A percentile compares a stretch with the other conserved stretches of the same genome.
These are phyloP conservation scores for Penicillium sp. DNA, from an alignment of 2,329 filamentous ascomycete genomes.

Conservation along the genomic window DNA sequence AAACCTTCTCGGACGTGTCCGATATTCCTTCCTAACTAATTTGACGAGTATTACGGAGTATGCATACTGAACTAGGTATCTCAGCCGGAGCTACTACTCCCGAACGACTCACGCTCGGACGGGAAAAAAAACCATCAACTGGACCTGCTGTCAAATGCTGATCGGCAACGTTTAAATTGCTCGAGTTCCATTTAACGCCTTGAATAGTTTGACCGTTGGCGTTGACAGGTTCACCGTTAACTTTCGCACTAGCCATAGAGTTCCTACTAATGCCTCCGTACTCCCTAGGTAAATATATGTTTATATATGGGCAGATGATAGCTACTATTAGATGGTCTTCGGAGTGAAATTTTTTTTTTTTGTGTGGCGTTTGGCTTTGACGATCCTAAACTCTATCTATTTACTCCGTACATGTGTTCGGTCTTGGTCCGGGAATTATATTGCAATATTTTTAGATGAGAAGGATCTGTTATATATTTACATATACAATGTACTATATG, in stretches of 20 bases:
- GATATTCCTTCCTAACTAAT: neutral
- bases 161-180: constrained; percentile 10
- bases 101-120: neutral
- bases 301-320: neutral
- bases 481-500: neutral
- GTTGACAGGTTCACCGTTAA: neutral
- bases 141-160: constrained; percentile 6
- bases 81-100: constrained; percentile 4
- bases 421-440: too few relatives aligned
- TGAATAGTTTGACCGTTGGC: neutral
- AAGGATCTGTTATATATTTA: neutral
- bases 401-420: neutral
- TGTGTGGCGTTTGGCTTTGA: neutral
- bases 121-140: neutral
- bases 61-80: neutral
- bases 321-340: neutral
- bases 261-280: neutral
- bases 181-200: neutral
- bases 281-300: neutral
- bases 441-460: neutral
- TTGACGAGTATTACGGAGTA: neutral
- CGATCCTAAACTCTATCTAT: neutral
- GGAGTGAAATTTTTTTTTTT: neutral
- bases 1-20: too few relatives aligned
- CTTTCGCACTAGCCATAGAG: neutral